A percentile compares a stretch with the other conserved stretches of the same genome.
Conservation (phyloP, 2,329 filamentous ascomycete species). For the Xylariaceae sp. region DNA sequence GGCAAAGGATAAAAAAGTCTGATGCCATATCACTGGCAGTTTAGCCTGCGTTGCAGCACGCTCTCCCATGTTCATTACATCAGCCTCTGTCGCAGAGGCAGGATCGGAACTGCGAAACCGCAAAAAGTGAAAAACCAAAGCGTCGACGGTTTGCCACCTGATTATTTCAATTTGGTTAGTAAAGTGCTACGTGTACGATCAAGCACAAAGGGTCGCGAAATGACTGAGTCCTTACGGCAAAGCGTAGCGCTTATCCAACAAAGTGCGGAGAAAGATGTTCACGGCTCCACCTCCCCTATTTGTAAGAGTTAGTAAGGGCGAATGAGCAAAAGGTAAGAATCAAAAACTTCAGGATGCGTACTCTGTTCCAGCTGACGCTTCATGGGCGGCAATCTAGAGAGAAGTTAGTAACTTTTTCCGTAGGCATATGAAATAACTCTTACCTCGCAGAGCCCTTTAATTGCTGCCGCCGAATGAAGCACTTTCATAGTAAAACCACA, state of each 20-base stretch:
- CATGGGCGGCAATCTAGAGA: conserved; percentile 76
- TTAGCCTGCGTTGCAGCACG: conserved; percentile 64
- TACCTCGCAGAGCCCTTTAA: conserved; percentile 85
- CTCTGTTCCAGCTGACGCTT: conserved; percentile 79
- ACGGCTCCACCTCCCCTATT: conserved; percentile 77
- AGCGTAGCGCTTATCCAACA: conserved; percentile 97
- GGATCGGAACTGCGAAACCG: conserved; percentile 79
- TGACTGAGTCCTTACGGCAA: conserved; percentile 82
- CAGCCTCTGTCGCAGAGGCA: conserved; percentile 58
- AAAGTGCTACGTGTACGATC: too few species aligned
- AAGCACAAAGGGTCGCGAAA: background rate
- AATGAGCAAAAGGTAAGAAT: background rate
- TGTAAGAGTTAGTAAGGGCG: background rate
- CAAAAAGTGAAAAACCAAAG: conserved; percentile 94
- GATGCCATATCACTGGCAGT: conserved; percentile 95
- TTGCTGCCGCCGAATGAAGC: conserved; percentile 77
- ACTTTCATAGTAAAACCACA: conserved; percentile 5
- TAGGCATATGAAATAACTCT: background rate
- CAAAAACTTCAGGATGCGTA: background rate
- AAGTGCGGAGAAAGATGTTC: conserved; percentile 91
- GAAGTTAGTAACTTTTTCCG: background rate
- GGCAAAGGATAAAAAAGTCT: conserved; percentile 89
- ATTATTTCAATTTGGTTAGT: conserved; percentile 1
- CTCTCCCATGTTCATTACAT: conserved; percentile 59
- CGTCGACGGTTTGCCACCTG: conserved; percentile 86